Base-by-base conservation (phyloP, 495 filamentous ascomycete genomes). In the Tuber calosporum region DNA sequence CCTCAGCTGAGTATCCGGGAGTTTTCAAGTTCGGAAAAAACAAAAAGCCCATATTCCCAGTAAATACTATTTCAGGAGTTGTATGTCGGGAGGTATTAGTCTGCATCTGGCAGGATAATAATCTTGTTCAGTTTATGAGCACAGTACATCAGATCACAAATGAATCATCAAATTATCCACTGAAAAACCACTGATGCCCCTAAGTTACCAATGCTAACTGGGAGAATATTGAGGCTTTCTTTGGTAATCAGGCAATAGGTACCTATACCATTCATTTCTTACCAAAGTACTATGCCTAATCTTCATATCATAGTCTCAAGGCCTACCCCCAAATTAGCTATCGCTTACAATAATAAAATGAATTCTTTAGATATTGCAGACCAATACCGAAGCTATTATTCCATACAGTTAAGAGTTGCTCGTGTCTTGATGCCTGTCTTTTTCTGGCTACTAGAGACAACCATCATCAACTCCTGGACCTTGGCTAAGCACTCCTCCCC, bases 391-490 rank as follows among this genome's bases (percentile, higher is more conserved):
- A 74, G 73, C 42, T 74, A 74, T 38, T 82, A 79, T 69, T 58
- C 72, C 30, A 76, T 69, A 41, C 77, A 81, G 41, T 43, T 71
- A 39, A 17, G 26, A 15, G 74, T 71, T 68, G 41, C 45, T 34
- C 30, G 72, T 13, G 77, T 45, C 39, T 82, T 45, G 74, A 78
- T 75, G 69, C 73, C 74, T 17, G 36, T 81, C 0, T 77, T 81
- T 72, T 81, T 75, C 66, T 80, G 73, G 71, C 74, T 75, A 66
- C 74, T 82, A 45, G 75, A 82, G 73, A 73, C 76, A 75, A 70
- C 68, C 22, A 30, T 75, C 41, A 38, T 72, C 9, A 74, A 74
- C 38, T 42, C 66, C 7, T 77, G 15, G 41, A 42, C 15, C 1
- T 42, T 42, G 4, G 41, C 41, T 42, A 42, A 42, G 17, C 3